phyloP scores from a whole-genome alignment of 768 basidiomycete genomes.

The Ramaria sp. region DNA sequence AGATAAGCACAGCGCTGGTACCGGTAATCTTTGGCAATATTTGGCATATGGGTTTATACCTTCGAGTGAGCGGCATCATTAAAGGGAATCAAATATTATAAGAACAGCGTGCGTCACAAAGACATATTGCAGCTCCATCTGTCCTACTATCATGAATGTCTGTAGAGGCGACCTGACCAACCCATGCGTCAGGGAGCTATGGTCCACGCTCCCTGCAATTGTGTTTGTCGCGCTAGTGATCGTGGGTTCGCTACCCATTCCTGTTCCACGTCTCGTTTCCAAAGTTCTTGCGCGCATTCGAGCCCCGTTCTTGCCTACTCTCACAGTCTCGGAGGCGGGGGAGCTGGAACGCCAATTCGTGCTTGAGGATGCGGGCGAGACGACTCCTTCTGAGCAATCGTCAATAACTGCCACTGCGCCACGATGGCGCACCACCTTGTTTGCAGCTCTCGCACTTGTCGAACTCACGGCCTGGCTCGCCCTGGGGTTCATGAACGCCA shows the following conservation, averaged over 20 bases:
- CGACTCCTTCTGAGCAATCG: neutral
- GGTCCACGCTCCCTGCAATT: neutral
- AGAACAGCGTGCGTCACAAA: too few species aligned
- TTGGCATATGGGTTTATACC: too few species aligned
- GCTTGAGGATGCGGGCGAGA: neutral
- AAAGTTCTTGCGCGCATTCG: neutral
- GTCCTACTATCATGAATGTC: neutral
- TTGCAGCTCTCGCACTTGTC: slow-evolving; percentile 12
- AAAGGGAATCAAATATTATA: too few species aligned
- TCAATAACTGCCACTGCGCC: neutral
- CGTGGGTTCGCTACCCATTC: neutral
- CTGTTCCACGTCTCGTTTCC: neutral
- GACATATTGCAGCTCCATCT: too few species aligned
- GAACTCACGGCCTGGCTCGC: slow-evolving; percentile 14
- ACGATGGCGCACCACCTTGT: slow-evolving; percentile 12
- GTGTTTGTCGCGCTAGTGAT: neutral
- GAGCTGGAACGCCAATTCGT: slow-evolving; percentile 5
- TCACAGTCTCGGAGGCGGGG: neutral
- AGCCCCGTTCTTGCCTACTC: slow-evolving; percentile 3
- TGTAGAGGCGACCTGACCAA: neutral
- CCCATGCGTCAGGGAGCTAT: neutral
- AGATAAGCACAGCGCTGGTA: too few species aligned
- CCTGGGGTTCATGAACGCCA: slow-evolving; percentile 9
- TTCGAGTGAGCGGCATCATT: too few species aligned
- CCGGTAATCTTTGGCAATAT: too few species aligned